phyloP scores from a whole-genome alignment of 768 basidiomycete genomes.

The Termitomyces sp. region DNA sequence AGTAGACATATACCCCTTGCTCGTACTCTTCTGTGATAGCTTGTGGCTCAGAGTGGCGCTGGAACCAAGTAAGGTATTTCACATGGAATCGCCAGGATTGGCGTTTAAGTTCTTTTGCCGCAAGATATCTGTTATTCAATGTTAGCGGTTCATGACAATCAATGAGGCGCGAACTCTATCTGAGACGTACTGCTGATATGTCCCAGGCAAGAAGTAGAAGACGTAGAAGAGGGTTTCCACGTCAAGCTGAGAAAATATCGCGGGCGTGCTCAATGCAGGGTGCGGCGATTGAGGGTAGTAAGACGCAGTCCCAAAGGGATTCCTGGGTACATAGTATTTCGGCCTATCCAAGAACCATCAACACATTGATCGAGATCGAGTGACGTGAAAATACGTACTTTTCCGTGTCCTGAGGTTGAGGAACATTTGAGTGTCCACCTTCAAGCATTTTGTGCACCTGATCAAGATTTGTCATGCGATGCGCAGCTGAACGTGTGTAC shows the following conservation, averaged over 20 bases:
- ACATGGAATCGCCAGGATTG: constrained; percentile 99
- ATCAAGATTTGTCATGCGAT: constrained; percentile 81
- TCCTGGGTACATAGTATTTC: constrained; percentile 93
- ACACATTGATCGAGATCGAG: constrained; percentile 1
- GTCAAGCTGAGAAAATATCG: constrained; percentile 86
- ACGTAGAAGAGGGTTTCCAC: constrained; percentile 98
- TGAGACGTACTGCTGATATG: constrained; percentile 86
- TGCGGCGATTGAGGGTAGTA: constrained; percentile 93
- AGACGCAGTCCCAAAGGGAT: constrained; percentile 83
- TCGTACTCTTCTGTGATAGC: constrained; percentile 99
- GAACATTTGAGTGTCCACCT: constrained; percentile 82
- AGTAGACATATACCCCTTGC: constrained; percentile 98
- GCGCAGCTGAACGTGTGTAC: constrained; percentile 41
- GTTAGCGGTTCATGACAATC: background rate
- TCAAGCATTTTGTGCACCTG: constrained; percentile 93
- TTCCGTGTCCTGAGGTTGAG: constrained; percentile 92
- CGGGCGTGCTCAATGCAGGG: constrained; percentile 73
- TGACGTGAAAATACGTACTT: constrained; percentile 47
- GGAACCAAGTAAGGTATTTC: constrained; percentile 99
- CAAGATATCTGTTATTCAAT: constrained; percentile 62
- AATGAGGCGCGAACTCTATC: background rate
- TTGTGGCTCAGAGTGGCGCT: constrained; percentile 94
- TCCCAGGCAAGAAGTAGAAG: constrained; percentile 96
- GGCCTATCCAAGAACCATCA: constrained; percentile 50
- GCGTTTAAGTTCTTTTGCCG: constrained; percentile 93